These are phyloP conservation scores for Castanea crenata DNA, from an alignment of 306 rosid species.

Conservation along the genomic window DNA sequence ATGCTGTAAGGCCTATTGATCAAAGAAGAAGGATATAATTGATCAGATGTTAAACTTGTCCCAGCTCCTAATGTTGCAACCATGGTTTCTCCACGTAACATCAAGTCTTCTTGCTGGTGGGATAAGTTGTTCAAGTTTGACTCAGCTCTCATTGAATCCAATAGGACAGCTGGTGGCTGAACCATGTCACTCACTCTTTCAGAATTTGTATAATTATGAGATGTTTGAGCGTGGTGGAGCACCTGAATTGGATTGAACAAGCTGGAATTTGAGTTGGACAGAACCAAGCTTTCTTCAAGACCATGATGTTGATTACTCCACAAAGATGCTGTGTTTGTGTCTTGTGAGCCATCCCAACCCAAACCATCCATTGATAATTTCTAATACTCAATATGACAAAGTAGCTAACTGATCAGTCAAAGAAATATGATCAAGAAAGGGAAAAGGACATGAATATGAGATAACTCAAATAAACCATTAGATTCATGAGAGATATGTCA, in stretches of 20 bases:
- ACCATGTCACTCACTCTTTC: neutral
- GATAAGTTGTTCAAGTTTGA: conserved; percentile 15
- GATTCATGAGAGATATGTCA: too few relatives aligned
- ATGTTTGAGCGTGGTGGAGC: conserved; percentile 27
- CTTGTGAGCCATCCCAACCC: conserved; percentile 51
- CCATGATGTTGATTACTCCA: conserved; percentile 52
- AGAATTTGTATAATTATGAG: neutral
- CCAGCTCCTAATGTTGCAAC: conserved; percentile 7
- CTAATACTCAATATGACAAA: neutral
- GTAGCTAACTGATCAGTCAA: conserved; percentile 23
- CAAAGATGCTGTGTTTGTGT: conserved; percentile 25
- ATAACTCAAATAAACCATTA: neutral
- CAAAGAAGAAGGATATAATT: neutral
- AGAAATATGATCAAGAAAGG: neutral
- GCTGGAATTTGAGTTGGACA: conserved; percentile 35
- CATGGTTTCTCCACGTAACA: neutral
- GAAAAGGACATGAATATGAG: neutral
- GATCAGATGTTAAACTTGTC: conserved; percentile 4
- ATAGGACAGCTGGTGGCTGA: neutral
- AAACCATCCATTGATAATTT: conserved; percentile 51
- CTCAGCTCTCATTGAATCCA: neutral
- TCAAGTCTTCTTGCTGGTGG: neutral
- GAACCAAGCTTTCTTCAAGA: conserved; percentile 42
- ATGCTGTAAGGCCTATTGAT: conserved; percentile 12
- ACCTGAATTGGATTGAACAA: conserved; percentile 35